Conservation (phyloP, 192 early-diverging fungal genomes). For the Tieghemiomyces parasiticus region DNA sequence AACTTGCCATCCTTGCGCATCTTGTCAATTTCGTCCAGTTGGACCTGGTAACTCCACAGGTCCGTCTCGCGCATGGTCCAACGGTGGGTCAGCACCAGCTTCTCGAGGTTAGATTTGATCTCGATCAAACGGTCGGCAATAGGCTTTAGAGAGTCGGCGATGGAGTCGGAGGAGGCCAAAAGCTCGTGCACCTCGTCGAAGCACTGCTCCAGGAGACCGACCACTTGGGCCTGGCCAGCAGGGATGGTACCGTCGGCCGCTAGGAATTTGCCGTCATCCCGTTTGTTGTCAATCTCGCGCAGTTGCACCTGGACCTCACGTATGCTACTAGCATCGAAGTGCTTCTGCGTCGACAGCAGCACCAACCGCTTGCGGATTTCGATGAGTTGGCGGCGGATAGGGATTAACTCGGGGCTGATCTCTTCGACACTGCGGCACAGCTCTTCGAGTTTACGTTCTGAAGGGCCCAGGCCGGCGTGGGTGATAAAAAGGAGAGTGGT, state of each 20-base stretch:
- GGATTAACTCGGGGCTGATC: slow-evolving; percentile 55
- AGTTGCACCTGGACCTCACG: slow-evolving; percentile 52
- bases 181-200: slow-evolving; percentile 73
- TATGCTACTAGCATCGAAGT: slow-evolving; percentile 17
- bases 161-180: slow-evolving; percentile 46
- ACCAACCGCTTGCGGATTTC: slow-evolving; percentile 45
- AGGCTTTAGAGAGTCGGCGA: slow-evolving; percentile 40
- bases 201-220: slow-evolving; percentile 61
- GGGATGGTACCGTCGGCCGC: slow-evolving; percentile 47
- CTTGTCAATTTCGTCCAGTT: slow-evolving; percentile 70
- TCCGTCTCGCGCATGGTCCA: slow-evolving; percentile 73
- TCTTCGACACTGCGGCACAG: slow-evolving; percentile 38
- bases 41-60: slow-evolving; percentile 58
- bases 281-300: slow-evolving; percentile 58
- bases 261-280: slow-evolving; percentile 71
- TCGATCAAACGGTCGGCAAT: slow-evolving; percentile 44
- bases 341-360: slow-evolving; percentile 20
- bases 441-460: slow-evolving; percentile 16
- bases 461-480: not conserved
- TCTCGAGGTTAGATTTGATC: slow-evolving; percentile 62
- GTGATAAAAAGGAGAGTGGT: not conserved
- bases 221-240: slow-evolving; percentile 73
- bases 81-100: slow-evolving; percentile 51
- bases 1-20: slow-evolving; percentile 76
- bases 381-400: slow-evolving; percentile 56